Evolutionary conservation across 768 basidiomycete species (phyloP), one percentile per base, ranked within the genome.

Genomic region (Leccinellum luteum): DNA sequence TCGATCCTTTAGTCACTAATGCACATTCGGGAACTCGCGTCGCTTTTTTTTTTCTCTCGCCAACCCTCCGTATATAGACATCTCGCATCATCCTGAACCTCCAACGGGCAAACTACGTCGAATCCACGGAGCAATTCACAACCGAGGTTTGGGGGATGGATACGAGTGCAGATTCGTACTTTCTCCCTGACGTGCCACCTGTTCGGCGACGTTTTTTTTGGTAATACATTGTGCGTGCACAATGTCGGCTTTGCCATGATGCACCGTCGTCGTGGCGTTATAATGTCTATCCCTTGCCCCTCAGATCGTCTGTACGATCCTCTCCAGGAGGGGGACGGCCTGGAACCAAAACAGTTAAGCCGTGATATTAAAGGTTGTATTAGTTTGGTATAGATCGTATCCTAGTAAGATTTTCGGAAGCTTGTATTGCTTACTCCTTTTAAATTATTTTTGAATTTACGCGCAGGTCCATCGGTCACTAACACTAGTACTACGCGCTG

Each of bases 161-260:
- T 13, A 43, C 47, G n/a, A 60, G 51, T 17, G 49, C 47, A 7
- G 65, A 65, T 44, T 67, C 66, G 14, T 64, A 49, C 25, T 10
- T 58, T 10, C 54, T 65, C 19, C 50, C 61, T 5, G 19, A 60
- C 9, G 27, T 21, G 3, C 38, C 49, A 30, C 38, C 9, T n/a
- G 30, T 9, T 13, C n/a, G 12, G 6, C 15, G 51, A 10, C 52
- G 8, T 2, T 27, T 15, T 5, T 14, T 21, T 19, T 30, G 25
- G 21, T 48, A 15, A 41, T 19, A 10, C n/a, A 15, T 41, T 41
- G 38, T 41, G n/a, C n/a, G n/a, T 19, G n/a, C 38, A 41, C 15
- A n/a, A 41, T 41, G 3, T 9, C n/a, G 38, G n/a, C 5, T 41
- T 41, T 9, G 9, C 15, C 38, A n/a, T 19, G n/a, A 19, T 7